Base-by-base conservation (phyloP, 2,329 filamentous ascomycete species). In the Penicillium sp. region DNA sequence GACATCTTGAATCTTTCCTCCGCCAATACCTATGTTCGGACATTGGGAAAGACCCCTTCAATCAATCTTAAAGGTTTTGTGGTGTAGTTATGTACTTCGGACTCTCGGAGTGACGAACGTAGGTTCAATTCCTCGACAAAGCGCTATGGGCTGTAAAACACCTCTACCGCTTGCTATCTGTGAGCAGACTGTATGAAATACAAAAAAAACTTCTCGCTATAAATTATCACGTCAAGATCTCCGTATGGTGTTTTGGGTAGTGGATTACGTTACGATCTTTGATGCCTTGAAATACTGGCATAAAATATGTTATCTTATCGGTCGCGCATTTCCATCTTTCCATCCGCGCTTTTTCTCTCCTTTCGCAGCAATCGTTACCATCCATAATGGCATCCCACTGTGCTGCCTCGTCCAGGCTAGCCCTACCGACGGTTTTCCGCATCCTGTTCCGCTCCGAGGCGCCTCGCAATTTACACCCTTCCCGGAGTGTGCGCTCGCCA, bases 371-470 rank as follows among this genome's bases (percentile, higher is more conserved):
- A 24, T 16, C 13, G 49, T 11, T 16, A 27, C 4, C n/a, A 35
- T 27, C 27, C 9, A 57, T n/a, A 24, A 71, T 72, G 68, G 56
- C 57, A 16, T 52, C 48, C 10, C 56, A 60, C 48, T 72, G 66
- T 47, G 35, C 60, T 46, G 59, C 63, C 3, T 68, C 70, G n/a
- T 61, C 67, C 2, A 68, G 51, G 13, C 46, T 71, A 54, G 61
- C 65, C 27, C 55, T 73, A 13, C 61, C 72, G 11, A 61, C 54
- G 4, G 42, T 68, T 10, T 54, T 73, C 14, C 65, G 61, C 50
- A 64, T 59, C 48, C 49, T 70, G 13, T 67, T 68, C 31, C 64
- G 59, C 39, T 59, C 66, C 9, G 65, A 72, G 31, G 49, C 66
- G 42, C 54, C 58, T 52, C 33, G 55, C 61, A 16, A 24, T 61